phyloP scores from a whole-genome alignment of 2,329 filamentous ascomycete species.

The Sporothrix sp. region DNA sequence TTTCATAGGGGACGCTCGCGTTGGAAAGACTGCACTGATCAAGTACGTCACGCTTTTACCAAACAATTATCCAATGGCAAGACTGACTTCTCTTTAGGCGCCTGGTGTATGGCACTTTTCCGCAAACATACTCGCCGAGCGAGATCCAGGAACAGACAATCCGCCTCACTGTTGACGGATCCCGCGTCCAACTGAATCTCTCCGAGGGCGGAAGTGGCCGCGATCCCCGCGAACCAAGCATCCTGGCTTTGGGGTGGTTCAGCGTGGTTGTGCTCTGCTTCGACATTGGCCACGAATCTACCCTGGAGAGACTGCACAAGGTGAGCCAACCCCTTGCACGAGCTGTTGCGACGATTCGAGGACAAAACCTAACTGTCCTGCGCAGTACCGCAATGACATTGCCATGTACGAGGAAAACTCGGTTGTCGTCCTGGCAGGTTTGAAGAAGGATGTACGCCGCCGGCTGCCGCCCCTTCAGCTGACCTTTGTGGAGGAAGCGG shows the following conservation, averaged over 20 bases:
- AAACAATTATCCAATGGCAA: neutral
- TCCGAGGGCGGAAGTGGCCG: constrained; percentile 16
- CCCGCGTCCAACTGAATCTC: constrained; percentile 15
- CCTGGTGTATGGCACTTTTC: constrained; percentile 14
- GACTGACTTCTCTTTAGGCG: constrained; percentile 2
- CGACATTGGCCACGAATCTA: constrained; percentile 14
- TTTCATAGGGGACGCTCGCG: constrained; percentile 16
- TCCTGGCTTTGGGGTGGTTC: constrained; percentile 17
- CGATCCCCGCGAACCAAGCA: constrained; percentile 10
- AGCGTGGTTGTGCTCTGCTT: constrained; percentile 19
- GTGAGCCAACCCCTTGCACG: too few species aligned
- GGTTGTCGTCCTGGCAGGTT: constrained; percentile 17
- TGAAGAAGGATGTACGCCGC: constrained; percentile 19
- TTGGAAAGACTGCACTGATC: constrained; percentile 19
- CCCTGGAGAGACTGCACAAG: constrained; percentile 13
- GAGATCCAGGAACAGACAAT: constrained; percentile 12
- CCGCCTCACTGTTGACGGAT: constrained; percentile 11
- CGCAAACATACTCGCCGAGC: constrained; percentile 14
- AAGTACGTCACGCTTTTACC: constrained; percentile 2
- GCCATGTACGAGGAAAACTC: constrained; percentile 18
- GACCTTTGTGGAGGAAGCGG: constrained; percentile 15
- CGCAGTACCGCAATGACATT: constrained; percentile 17
- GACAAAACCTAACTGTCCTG: neutral
- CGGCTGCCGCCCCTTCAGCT: constrained; percentile 16
- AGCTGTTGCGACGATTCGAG: too few species aligned